phyloP scores from a whole-genome alignment of 768 basidiomycete species.

The Russula sp. region DNA sequence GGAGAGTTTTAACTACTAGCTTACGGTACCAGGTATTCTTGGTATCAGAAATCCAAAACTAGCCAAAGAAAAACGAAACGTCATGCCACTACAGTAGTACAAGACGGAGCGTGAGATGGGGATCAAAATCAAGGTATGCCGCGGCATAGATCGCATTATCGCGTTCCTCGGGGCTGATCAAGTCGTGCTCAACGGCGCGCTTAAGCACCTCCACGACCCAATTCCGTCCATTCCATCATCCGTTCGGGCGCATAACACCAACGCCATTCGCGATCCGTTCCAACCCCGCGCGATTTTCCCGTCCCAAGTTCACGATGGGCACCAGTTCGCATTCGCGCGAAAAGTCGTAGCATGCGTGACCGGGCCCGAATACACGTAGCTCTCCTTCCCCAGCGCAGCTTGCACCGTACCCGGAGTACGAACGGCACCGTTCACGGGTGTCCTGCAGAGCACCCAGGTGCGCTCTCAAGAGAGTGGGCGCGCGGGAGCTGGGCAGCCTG shows the following conservation, averaged over 20 bases:
- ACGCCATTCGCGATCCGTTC: slow-evolving; percentile 29
- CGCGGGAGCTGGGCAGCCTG: slow-evolving; percentile 21
- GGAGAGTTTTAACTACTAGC: neutral
- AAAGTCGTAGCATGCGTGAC: slow-evolving; percentile 24
- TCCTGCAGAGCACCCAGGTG: slow-evolving; percentile 28
- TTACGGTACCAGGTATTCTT: no score
- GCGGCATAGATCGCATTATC: slow-evolving; percentile 28
- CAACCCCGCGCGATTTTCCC: slow-evolving; percentile 21
- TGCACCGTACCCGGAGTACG: slow-evolving; percentile 13
- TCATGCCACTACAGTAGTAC: neutral
- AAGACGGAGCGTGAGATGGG: neutral
- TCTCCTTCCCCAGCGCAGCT: slow-evolving; percentile 25
- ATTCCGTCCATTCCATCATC: slow-evolving; percentile 32
- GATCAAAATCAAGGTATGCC: slow-evolving; percentile 21
- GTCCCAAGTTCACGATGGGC: slow-evolving; percentile 21
- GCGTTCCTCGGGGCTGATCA: slow-evolving; percentile 27
- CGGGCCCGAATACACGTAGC: slow-evolving; percentile 28
- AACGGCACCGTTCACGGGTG: slow-evolving; percentile 16
- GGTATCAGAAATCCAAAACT: neutral
- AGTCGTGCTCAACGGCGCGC: slow-evolving; percentile 26
- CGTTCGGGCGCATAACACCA: slow-evolving; percentile 29
- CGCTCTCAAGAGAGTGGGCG: slow-evolving; percentile 27
- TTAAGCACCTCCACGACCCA: slow-evolving; percentile 31
- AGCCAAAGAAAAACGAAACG: neutral
- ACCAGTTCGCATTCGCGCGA: slow-evolving; percentile 17